Base-by-base conservation (phyloP, 2,329 filamentous ascomycete species). In the Apiospora saccharicola region DNA sequence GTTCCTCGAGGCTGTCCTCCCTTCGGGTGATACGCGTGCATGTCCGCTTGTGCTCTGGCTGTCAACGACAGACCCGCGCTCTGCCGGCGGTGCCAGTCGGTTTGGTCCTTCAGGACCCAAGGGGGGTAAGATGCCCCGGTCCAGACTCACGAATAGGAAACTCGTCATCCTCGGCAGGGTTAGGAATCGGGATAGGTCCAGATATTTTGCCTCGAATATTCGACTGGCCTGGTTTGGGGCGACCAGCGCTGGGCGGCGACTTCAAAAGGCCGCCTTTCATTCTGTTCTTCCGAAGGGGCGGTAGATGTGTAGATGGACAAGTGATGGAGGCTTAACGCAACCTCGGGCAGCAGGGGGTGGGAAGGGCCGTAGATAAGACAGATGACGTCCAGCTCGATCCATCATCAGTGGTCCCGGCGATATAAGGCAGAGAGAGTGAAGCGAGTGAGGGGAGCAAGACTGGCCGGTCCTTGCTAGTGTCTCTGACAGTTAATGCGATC, bases 161-260 rank as follows among this genome's bases (percentile, higher is more conserved):
- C 72, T 90, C 88, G 73, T 90, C 85, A 75, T 86, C 87, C 72
- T 89, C 87, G 53, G 83, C 75, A 10, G 82, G 78, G 71, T 80
- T 82, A 24, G 82, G 79, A 30, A 91, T 87, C 1, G 89, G 89
- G 68, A 91, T 91, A 19, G 90, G 90, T 8, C 85, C 86, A 43
- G 89, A 91, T 74, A 91, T 91, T 75, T 86, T 88, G 73, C 89
- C 89, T 51, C 90, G 87, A 73, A 91, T 87, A 46, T 77, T 77
- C 37, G 75, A 75, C 46, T 84, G 81, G 72, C 80, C 81, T 51
- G 83, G 79, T 75, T 84, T 85, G 71, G 81, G 82, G 75, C 83
- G 82, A 74, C 82, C 82, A 75, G 82, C 77, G 76, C 77, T 82
- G 70, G 86, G 79, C 46, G 81, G 76, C 70, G 83, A 80, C 78